Evolutionary conservation across 2,329 filamentous ascomycete genomes (phyloP).

Genomic region (Colletotrichum limetticola): DNA sequence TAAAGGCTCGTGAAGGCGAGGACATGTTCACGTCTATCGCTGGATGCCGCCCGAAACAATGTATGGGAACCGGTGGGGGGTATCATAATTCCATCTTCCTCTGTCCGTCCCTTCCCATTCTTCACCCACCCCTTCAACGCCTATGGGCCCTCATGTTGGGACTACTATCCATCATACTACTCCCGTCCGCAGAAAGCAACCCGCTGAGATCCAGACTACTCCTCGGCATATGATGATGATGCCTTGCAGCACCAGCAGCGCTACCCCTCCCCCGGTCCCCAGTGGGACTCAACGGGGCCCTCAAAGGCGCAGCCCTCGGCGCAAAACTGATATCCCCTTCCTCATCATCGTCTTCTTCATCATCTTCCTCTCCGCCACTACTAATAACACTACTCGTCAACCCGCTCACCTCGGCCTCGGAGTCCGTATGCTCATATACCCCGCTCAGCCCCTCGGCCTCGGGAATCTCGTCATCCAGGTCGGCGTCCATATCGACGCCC

Average conservation of each 20-base stretch:
- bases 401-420: conserved; percentile 68
- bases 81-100: conserved; percentile 21
- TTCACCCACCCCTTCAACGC: conserved; percentile 36
- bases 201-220: conserved; percentile 68
- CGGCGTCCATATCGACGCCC: conserved; percentile 75
- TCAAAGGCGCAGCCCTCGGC: conserved; percentile 46
- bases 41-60: not conserved
- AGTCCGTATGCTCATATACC: conserved; percentile 83
- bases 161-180: conserved; percentile 66
- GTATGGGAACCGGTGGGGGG: not conserved
- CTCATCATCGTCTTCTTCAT: conserved; percentile 38
- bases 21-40: not conserved
- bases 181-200: conserved; percentile 66
- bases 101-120: not conserved
- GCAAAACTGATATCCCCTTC: conserved; percentile 51
- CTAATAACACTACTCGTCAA: conserved; percentile 54
- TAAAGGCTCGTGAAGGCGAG: too few species aligned
- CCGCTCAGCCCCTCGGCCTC: conserved; percentile 65
- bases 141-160: conserved; percentile 56
- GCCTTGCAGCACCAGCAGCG: conserved; percentile 23
- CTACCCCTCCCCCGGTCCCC: conserved; percentile 41
- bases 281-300: conserved; percentile 51
- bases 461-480: conserved; percentile 78
- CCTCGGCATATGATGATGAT: conserved; percentile 37
- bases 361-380: conserved; percentile 34